These are phyloP conservation scores for Neocallimastix lanati DNA, from an alignment of 192 early-diverging fungal genomes.

Conservation along the genomic window DNA sequence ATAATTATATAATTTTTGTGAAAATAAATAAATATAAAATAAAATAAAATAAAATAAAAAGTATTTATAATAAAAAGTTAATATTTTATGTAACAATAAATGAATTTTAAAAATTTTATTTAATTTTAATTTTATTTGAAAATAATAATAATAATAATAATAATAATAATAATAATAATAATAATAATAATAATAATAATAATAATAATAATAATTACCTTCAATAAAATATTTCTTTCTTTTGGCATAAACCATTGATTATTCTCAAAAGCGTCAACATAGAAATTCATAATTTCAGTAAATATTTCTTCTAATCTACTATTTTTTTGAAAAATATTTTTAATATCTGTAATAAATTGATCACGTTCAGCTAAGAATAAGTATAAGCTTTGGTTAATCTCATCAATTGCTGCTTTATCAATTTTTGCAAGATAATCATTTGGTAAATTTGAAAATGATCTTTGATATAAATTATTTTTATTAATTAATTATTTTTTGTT, in stretches of 20 bases:
- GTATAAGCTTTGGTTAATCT: slow-evolving; percentile 6
- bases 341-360: slow-evolving; percentile 18
- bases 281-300: slow-evolving; percentile 19
- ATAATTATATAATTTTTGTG: not conserved
- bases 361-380: slow-evolving; percentile 21
- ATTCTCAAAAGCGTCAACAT: slow-evolving; percentile 15
- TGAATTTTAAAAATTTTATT: not conserved
- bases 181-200: not conserved
- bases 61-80: no score
- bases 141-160: not conserved
- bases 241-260: slow-evolving; percentile 8
- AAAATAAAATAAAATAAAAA: no score
- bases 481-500: not conserved
- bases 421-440: not conserved
- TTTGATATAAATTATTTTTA: not conserved
- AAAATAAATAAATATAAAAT: no score
- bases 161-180: no score
- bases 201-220: slow-evolving; percentile 7
- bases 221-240: slow-evolving; percentile 12
- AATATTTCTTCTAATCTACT: slow-evolving; percentile 18
- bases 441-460: not conserved
- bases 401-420: slow-evolving; percentile 9
- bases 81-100: no score
- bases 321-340: slow-evolving; percentile 7
- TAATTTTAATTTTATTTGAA: not conserved